Evolutionary conservation across 2,329 filamentous ascomycete genomes (phyloP), one percentile per base, ranked within the genome.

Genomic region (Exophiala bonariae): DNA sequence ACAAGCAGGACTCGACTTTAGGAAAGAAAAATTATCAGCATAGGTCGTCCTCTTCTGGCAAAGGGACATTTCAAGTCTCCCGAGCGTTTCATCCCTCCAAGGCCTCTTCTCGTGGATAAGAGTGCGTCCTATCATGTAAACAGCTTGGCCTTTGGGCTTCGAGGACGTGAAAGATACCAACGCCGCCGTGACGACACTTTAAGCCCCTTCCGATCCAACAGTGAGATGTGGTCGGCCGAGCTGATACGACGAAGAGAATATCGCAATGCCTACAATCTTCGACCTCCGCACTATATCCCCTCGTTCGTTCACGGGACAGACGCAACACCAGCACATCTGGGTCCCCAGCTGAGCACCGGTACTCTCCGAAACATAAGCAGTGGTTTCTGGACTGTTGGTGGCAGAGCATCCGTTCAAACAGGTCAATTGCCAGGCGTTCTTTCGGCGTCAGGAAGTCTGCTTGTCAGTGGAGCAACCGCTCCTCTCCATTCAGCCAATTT

Each of bases 361-460:
- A 42, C 59, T 14, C 56, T 61, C 5, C 61, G 76, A 46, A 75
- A 83, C 61, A 71, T 81, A 51, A 91, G 86, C 63, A 85, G 86
- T 2, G 78, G 83, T 8, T 76, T 92, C 14, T 95, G 88, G 89
- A 80, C 82, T 14, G 82, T 93, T 9, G 87, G 88, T 19, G 86
- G 87, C n/a, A 63, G 80, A 8, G 78, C 80, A 40, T 79, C 81
- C n/a, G 70, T 73, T 6, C 72, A 71, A 19, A 70, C 75, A 13
- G 71, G 60, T 34, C 63, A 65, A 20, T 56, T 75, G 14, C 56
- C 66, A 39, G 69, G 66, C 4, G 59, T 85, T 16, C 72, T 84
- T 37, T 76, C 85, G 64, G 86, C 85, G 1, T 77, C 77, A 49
- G 84, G 83, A 19, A 78, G 79, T 19, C 68, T 84, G 41, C 61